Evolutionary conservation across 371 early-diverging fungal species (phyloP).

Genomic region (Mortierella sp.): DNA sequence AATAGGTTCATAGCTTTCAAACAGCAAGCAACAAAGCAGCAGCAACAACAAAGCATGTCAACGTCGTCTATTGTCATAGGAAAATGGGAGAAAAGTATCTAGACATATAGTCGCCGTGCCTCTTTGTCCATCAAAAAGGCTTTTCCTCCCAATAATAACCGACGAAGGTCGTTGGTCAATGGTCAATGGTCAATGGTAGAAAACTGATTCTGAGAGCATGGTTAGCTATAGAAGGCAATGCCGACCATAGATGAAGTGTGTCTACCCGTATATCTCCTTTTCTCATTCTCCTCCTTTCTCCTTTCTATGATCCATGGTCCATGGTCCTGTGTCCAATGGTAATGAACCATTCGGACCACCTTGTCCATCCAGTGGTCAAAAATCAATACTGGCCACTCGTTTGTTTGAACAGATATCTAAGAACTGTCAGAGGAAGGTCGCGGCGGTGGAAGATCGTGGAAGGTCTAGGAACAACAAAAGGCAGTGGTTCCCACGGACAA

Average conservation of each 20-base stretch:
- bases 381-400: not conserved
- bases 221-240: not conserved
- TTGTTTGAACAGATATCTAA: not conserved
- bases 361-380: not conserved
- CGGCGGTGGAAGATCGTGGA: no score
- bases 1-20: not conserved
- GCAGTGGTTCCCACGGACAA: no score
- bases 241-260: no score
- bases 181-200: no score
- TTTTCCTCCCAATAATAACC: no score
- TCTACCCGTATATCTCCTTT: no score
- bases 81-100: no score
- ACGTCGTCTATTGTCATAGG: not conserved
- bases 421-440: not conserved
- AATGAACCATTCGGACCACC: not conserved
- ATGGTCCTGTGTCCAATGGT: conserved; percentile 9
- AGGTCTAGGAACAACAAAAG: not conserved
- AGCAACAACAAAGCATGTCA: not conserved
- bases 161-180: no score
- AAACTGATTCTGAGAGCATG: no score
- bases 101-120: no score
- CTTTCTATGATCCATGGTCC: not conserved
- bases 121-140: no score
- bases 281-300: not conserved
- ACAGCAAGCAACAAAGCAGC: not conserved